Conservation (phyloP, 331 rosid species). For the Quercus tomentella region DNA sequence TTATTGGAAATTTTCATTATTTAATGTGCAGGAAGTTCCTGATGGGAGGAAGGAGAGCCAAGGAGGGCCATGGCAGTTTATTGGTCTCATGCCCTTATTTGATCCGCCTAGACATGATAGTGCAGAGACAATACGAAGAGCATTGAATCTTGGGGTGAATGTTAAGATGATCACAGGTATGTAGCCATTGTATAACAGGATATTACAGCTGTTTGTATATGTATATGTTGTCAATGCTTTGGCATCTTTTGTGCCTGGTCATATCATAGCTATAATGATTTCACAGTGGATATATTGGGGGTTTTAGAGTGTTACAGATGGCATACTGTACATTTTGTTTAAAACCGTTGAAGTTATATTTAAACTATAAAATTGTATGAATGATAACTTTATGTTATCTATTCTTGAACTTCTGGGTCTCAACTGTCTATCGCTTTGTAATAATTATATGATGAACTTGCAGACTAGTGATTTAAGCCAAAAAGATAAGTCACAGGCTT, state of each 20-base stretch:
- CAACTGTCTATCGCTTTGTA: not conserved
- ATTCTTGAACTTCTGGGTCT: not conserved
- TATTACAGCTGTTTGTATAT: not conserved
- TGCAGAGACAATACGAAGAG: conserved; percentile 80
- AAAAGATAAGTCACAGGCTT: not conserved
- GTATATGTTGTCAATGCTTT: not conserved
- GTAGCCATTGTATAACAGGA: not conserved
- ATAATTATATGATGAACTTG: not conserved
- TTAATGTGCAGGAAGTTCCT: conserved; percentile 63
- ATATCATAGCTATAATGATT: not conserved
- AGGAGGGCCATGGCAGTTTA: conserved; percentile 80
- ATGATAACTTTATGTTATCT: not conserved
- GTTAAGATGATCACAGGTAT: conserved; percentile 88
- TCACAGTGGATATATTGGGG: not conserved
- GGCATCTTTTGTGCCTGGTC: not conserved
- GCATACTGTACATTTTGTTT: not conserved
- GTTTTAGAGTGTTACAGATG: not conserved
- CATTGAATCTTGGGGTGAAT: conserved; percentile 79
- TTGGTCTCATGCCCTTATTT: conserved; percentile 73
- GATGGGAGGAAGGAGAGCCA: conserved; percentile 70
- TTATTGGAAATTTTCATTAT: not conserved
- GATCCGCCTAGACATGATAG: conserved; percentile 94
- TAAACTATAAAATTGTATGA: not conserved
- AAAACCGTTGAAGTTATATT: not conserved
- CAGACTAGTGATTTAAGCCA: not conserved